Evolutionary conservation across 768 basidiomycete species (phyloP), one percentile per base, ranked within the genome.

Genomic region (Suillus ampliporus): DNA sequence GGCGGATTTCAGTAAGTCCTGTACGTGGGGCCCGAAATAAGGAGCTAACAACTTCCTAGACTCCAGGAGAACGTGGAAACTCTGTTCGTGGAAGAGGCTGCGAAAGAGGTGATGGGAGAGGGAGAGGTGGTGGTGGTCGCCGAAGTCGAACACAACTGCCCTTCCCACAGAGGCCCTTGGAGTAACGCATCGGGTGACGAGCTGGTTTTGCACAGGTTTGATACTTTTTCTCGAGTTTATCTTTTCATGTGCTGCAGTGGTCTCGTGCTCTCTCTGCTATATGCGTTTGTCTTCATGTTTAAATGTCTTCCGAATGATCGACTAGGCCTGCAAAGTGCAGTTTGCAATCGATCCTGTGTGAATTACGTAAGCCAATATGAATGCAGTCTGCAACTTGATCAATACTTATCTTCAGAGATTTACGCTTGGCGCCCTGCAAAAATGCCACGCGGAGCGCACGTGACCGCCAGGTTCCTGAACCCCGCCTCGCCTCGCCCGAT

Each of bases 81-180:
- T 9, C 21, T 4, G 15, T 23, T 3, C 53, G 60, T 19, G 71
- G 69, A 10, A 14, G 48, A 8, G 69, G 31, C 34, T 63, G 63
- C 23, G 65, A 62, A 28, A 74, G 66, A 65, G 62, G 66, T 31
- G 69, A 74, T 51, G 67, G 60, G 35, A 64, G 69, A 62, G 71
- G 71, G 28, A 53, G 60, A 54, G 60, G 59, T 31, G 53, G 53
- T 59, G 23, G 17, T 13, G 15, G 35, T 40, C 43, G 63, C n/a
- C 72, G 74, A 13, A 64, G 66, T 35, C 66, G 64, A 15, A 38
- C 52, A 8, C 26, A 63, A 34, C 44, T 73, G 13, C 34, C 72
- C 10, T 60, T 60, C 1, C 72, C 71, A 63, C 38, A 69, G 44
- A 65, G 53, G 19, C 64, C 65, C 28, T 63, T 68, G 73, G 68